Conservation (phyloP, 106 monocot genomes). For the Narthecium ossifragum region DNA sequence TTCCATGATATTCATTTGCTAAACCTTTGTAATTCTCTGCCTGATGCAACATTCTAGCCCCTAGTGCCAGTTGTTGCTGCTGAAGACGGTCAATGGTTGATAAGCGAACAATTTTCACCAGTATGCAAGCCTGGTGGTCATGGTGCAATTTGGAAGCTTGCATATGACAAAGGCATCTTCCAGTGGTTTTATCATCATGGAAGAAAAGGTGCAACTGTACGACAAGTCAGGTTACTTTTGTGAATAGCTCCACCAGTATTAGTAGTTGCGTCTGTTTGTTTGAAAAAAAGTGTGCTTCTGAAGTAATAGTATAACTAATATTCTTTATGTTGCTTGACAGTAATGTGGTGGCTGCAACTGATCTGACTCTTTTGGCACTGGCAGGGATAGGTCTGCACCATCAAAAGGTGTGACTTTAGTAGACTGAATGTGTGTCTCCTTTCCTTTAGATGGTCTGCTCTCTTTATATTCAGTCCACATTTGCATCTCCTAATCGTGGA, state of each 20-base stretch:
- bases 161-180: constrained; percentile 87
- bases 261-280: neutral
- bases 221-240: constrained; percentile 88
- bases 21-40: neutral
- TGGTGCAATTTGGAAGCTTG: constrained; percentile 99
- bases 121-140: constrained; percentile 96
- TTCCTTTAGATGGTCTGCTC: no score
- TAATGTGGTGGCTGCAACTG: constrained; percentile 98
- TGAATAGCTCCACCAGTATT: neutral
- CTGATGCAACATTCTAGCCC: constrained; percentile 35
- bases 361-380: constrained; percentile 88
- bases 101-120: constrained; percentile 40
- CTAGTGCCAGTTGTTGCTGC: constrained; percentile 85
- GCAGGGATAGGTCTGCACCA: constrained; percentile 75
- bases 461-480: no score
- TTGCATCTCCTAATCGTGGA: no score
- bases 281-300: neutral
- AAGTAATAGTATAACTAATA: neutral
- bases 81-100: constrained; percentile 85
- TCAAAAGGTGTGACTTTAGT: constrained; percentile 54
- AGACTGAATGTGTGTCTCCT: no score
- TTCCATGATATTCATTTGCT: neutral
- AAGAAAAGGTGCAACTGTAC: constrained; percentile 88
- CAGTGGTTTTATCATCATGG: constrained; percentile 76
- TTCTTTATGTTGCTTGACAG: constrained; percentile 36